Base-by-base conservation (phyloP, 768 basidiomycete species). In the Podaxis sp. region DNA sequence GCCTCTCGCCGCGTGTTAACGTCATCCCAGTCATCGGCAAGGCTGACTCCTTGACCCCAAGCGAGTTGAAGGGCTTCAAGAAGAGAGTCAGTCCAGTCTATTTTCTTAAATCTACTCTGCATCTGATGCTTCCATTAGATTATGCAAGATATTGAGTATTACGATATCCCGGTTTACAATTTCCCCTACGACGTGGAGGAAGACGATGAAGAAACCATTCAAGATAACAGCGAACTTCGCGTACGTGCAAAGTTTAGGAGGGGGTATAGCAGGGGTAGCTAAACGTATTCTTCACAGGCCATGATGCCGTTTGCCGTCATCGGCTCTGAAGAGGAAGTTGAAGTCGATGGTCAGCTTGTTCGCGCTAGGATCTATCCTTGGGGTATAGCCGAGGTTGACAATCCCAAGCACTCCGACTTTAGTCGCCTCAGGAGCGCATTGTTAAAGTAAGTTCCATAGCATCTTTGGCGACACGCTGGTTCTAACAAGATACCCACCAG, bases 341-440 rank as follows among this genome's bases (percentile, higher is more conserved):
- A 96, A 70, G 83, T 98, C 65, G 89, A 93, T 55, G 97, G 96
- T 29, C 88, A 95, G 75, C 87, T 87, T 49, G 88, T 97, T 66
- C 90, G 97, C 64, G 96, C 93, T 43, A 85, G 97, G 67, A 89
- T 94, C 71, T 99, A 98, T 76, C 97, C 97, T 3, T 99, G 97
- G 97, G 97, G 97, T 70, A 84, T 98, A 64, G 97, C 92, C 55
- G 96, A 98, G 73, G 96, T 98, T 64, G 97, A 99, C 81, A 98
- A 98, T 76, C 94, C 95, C n/a, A 91, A 94, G 74, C 97, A 99
- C 79, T 97, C 93, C n/a, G 97, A 99, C 80, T 98, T 98, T 74
- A 92, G 91, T 75, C 82, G 94, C 62, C 85, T 99, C 63, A 82
- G 96, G 68, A 91, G 91, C 65, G 96, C 96, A 46, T 81, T 99